Base-by-base conservation (phyloP, 768 basidiomycete species). In the Russula vinacea region DNA sequence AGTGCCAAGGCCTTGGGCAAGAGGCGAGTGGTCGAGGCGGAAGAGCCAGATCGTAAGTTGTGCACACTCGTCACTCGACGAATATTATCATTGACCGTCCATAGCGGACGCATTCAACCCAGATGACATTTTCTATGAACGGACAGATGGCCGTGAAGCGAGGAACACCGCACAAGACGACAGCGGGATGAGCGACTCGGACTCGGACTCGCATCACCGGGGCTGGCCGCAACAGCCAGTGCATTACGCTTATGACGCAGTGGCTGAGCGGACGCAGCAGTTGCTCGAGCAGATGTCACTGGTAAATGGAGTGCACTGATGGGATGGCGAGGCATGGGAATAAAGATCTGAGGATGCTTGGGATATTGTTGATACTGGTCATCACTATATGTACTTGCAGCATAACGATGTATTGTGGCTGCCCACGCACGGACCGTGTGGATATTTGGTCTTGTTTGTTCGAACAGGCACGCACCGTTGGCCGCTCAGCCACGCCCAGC, bases 1-100 rank as follows among this genome's bases (percentile, higher is more conserved):
- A 94, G 91, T 72, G 88, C 83, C 40, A 97, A 95, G 73, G 92
- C 94, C 4, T 80, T 94, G 2, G 94, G 94, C 19, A 97, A 96
- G 77, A 81, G 90, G 68, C 82, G 78, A 69, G 83, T 87, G 17
- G 74, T 85, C 10, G 84, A 83, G 49, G 73, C 75, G 42, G 83
- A 84, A 55, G 78, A 78, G 10, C 64, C 74, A 32, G 83, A 83
- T 40, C 76, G 83, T 83, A 68, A 62, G 83, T 78, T 59, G 40
- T 47, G 5, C 61, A 60, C 56, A 4, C 49, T 29, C 44, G 58
- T 45, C 59, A 24, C 35, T 49, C 19, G 47, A 32, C 9, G 40
- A 32, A 5, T 6, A 32, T 29, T 16, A 47, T 22, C 6, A 19
- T 2, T 59, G 45, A 64, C 62, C 2, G 29, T 2, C 5, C 9